Evolutionary conservation across 768 basidiomycete species (phyloP).

Genomic region (Tricholoma furcatifolium): DNA sequence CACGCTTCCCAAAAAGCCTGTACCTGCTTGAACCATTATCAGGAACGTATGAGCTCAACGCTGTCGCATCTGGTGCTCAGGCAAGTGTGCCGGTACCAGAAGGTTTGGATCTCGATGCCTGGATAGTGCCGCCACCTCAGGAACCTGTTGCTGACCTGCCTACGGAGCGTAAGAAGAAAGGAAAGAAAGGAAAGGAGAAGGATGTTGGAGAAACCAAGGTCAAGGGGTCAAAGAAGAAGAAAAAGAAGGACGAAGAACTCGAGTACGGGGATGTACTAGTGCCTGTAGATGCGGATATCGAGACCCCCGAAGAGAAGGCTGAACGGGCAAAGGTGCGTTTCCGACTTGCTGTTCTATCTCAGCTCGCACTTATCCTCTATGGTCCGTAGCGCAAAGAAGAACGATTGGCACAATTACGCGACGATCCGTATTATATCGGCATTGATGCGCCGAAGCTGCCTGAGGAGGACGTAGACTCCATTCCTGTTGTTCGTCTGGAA

Average conservation of each 20-base stretch:
- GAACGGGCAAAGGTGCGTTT: conserved; percentile 63
- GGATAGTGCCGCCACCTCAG: conserved; percentile 71
- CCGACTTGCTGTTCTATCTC: not conserved
- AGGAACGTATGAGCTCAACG: conserved; percentile 75
- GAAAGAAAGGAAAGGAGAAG: conserved; percentile 39
- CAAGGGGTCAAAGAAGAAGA: conserved; percentile 33
- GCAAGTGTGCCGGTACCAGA: conserved; percentile 78
- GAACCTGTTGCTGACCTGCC: conserved; percentile 36
- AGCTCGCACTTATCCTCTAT: not conserved
- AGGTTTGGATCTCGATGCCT: conserved; percentile 81
- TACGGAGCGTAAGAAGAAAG: conserved; percentile 50
- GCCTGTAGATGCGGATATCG: conserved; percentile 37
- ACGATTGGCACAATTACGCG: conserved; percentile 69
- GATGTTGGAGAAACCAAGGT: conserved; percentile 22
- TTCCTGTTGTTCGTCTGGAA: conserved; percentile 87
- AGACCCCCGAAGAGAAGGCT: conserved; percentile 57
- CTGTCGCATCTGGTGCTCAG: conserved; percentile 81
- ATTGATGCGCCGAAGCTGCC: conserved; percentile 48
- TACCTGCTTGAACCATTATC: conserved; percentile 84
- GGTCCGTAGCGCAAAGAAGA: conserved; percentile 65
- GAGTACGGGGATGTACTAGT: conserved; percentile 33
- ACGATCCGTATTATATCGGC: conserved; percentile 91
- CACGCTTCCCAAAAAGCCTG: conserved; percentile 83
- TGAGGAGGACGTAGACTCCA: conserved; percentile 77
- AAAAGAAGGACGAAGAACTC: conserved; percentile 20